Evolutionary conservation across 306 rosid species (phyloP).

Genomic region (Cyclanthera cordifolia): DNA sequence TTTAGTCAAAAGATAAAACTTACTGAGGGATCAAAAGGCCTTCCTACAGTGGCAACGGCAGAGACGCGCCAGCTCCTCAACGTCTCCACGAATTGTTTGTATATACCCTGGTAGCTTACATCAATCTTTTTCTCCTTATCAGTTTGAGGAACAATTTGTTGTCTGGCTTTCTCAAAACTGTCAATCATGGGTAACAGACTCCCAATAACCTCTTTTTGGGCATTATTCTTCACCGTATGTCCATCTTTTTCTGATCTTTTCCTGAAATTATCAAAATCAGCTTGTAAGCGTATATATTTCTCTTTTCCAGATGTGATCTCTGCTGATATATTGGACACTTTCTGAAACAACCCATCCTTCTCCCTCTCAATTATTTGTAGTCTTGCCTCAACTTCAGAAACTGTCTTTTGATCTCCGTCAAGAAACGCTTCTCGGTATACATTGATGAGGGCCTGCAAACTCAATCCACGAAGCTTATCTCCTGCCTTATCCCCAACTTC

Average conservation of each 20-base stretch:
- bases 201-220: conserved; percentile 57
- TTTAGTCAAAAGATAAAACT: conserved; percentile 18
- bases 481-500: conserved; percentile 21
- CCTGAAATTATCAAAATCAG: conserved; percentile 89
- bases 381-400: conserved; percentile 39
- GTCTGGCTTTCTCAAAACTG: conserved; percentile 70
- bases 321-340: conserved; percentile 34
- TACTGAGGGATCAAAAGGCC: conserved; percentile 83
- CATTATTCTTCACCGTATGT: conserved; percentile 33
- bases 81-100: conserved; percentile 81
- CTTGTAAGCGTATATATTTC: conserved; percentile 57
- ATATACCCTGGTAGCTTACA: conserved; percentile 81
- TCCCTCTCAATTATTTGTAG: conserved; percentile 28
- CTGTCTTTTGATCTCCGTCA: conserved; percentile 31
- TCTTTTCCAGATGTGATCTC: conserved; percentile 61
- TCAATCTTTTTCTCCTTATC: conserved; percentile 74
- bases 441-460: conserved; percentile 37
- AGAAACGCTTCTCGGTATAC: conserved; percentile 62
- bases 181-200: conserved; percentile 78
- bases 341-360: conserved; percentile 35
- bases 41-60: conserved; percentile 59
- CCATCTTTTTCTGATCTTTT: conserved; percentile 63
- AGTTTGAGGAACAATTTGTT: conserved; percentile 45
- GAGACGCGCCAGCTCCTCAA: conserved; percentile 66
- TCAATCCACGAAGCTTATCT: conserved; percentile 18